Evolutionary conservation across 306 rosid species (phyloP).

Genomic region (Sindora glabra): DNA sequence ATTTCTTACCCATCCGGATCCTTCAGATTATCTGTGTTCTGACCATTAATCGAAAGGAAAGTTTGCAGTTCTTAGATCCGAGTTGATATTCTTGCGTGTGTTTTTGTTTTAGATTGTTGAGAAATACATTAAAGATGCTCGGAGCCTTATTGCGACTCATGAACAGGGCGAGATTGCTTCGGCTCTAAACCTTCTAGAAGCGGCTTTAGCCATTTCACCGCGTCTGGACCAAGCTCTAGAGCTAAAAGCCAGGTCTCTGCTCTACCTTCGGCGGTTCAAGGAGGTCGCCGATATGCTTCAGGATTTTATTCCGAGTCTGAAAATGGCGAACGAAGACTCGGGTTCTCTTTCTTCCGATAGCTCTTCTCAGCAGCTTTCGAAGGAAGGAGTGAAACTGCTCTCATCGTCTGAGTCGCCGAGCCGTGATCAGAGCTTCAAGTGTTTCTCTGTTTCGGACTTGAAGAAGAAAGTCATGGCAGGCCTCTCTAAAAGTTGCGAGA

Average conservation of each 20-base stretch:
- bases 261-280: conserved; percentile 67
- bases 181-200: conserved; percentile 68
- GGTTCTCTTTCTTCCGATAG: conserved; percentile 39
- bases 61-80: no score
- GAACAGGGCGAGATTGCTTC: conserved; percentile 58
- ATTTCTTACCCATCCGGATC: no score
- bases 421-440: conserved; percentile 72
- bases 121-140: conserved; percentile 65
- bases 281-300: conserved; percentile 94
- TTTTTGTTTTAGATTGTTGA: conserved; percentile 59
- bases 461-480: conserved; percentile 94
- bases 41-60: no score
- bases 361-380: conserved; percentile 51
- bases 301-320: conserved; percentile 87
- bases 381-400: conserved; percentile 77
- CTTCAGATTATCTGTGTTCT: no score
- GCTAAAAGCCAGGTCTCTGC: conserved; percentile 72
- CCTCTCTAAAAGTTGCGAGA: conserved; percentile 57
- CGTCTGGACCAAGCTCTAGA: conserved; percentile 72
- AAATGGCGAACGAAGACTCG: conserved; percentile 55
- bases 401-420: conserved; percentile 30
- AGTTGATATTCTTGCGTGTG: neutral
- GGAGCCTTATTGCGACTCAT: conserved; percentile 58
- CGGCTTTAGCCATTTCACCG: conserved; percentile 74
- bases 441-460: conserved; percentile 89